phyloP scores from a whole-genome alignment of 345 rosid genomes.

The Physaria fendleri region DNA sequence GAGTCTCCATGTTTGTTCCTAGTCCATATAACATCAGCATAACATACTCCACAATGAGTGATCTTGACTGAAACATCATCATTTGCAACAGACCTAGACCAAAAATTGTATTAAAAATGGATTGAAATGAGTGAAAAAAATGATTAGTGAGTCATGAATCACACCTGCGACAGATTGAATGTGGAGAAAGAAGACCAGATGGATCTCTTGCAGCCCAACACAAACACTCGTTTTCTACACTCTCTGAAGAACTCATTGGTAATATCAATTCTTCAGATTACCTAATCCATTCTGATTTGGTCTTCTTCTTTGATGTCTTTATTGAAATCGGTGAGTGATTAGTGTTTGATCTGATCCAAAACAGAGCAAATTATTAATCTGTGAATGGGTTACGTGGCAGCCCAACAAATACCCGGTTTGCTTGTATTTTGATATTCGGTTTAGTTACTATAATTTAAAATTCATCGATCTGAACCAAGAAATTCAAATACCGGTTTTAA shows the following conservation, averaged over 20 bases:
- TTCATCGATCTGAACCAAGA: no score
- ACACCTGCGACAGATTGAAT: conserved; percentile 60
- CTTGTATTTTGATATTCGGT: neutral
- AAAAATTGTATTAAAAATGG: neutral
- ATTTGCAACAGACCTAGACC: conserved; percentile 45
- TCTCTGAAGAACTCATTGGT: conserved; percentile 30
- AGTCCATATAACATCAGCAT: conserved; percentile 78
- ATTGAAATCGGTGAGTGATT: neutral
- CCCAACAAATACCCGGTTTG: neutral
- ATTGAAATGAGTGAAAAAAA: neutral
- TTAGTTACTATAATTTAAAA: neutral
- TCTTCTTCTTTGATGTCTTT: conserved; percentile 2
- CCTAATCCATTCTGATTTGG: no score
- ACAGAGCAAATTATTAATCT: neutral
- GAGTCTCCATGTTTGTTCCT: conserved; percentile 53
- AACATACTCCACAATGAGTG: conserved; percentile 89
- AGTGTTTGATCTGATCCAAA: neutral
- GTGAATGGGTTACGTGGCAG: neutral
- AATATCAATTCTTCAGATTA: neutral
- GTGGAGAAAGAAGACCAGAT: conserved; percentile 62
- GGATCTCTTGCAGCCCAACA: conserved; percentile 71
- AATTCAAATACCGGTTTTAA: no score
- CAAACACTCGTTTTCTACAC: conserved; percentile 39
- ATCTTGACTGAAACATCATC: conserved; percentile 72
- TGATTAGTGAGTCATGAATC: neutral